Conservation (phyloP, 1,284 basidiomycete species). For the Malassezia brasiliensis region DNA sequence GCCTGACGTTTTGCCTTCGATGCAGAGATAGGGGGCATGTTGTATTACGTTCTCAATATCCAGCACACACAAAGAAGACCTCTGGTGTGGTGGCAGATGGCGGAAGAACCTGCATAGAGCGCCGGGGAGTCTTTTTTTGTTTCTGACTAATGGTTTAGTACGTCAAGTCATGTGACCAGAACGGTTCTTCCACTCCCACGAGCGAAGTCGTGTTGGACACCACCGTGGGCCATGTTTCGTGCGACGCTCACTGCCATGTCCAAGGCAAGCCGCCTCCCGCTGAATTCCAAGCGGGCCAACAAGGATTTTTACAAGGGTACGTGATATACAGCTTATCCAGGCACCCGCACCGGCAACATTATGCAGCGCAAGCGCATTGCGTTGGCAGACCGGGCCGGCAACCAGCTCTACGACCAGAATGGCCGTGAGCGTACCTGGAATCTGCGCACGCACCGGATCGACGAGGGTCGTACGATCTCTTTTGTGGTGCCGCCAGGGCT, state of each 20-base stretch:
- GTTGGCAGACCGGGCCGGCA: slow-evolving; percentile 29
- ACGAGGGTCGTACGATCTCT: slow-evolving; percentile 33
- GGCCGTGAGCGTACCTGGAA: slow-evolving; percentile 36
- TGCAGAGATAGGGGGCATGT: slow-evolving; percentile 43
- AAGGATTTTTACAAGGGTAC: slow-evolving; percentile 47
- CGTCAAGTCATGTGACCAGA: neutral
- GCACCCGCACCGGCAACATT: slow-evolving; percentile 44
- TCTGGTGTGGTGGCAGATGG: neutral
- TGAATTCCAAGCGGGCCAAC: slow-evolving; percentile 45
- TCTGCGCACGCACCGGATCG: slow-evolving; percentile 30
- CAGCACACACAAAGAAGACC: neutral
- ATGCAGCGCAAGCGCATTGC: slow-evolving; percentile 43
- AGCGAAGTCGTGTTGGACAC: neutral
- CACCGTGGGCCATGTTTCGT: slow-evolving; percentile 24
- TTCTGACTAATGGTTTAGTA: neutral
- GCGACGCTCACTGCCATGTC: slow-evolving; percentile 28
- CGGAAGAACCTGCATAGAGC: neutral
- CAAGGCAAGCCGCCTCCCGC: slow-evolving; percentile 43
- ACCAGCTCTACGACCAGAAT: slow-evolving; percentile 29
- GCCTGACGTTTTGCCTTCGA: slow-evolving; percentile 49
- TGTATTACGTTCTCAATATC: slow-evolving; percentile 1
- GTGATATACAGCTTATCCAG: slow-evolving; percentile 4
- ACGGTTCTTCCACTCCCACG: neutral
- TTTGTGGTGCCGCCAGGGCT: slow-evolving; percentile 45
- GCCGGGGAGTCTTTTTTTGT: neutral